These are phyloP conservation scores for Chaetomium globosum DNA, from an alignment of 2,329 filamentous ascomycete genomes.

Conservation along the genomic window DNA sequence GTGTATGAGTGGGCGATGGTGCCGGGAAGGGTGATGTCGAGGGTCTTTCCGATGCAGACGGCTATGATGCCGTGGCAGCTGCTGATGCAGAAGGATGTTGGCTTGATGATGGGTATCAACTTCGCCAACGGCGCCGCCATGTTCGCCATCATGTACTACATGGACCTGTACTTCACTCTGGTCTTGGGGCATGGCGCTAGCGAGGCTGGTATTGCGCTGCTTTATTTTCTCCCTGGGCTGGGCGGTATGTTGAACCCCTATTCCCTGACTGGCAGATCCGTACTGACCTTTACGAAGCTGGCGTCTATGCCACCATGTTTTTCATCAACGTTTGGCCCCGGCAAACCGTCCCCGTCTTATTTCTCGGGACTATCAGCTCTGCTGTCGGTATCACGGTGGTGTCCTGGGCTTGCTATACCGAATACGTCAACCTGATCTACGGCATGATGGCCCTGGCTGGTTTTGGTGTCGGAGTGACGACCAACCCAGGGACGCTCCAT, in stretches of 20 bases:
- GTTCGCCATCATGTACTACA: constrained; percentile 64
- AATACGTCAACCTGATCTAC: constrained; percentile 56
- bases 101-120: constrained; percentile 64
- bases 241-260: constrained; percentile 49
- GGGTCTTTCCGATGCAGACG: constrained; percentile 56
- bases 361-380: constrained; percentile 59
- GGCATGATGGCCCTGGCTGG: constrained; percentile 69
- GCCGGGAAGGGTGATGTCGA: constrained; percentile 51
- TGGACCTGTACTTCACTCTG: constrained; percentile 67
- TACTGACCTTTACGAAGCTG: constrained; percentile 42
- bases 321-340: constrained; percentile 63
- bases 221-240: constrained; percentile 67
- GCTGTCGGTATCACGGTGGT: constrained; percentile 61
- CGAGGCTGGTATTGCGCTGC: constrained; percentile 58
- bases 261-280: not conserved
- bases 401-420: constrained; percentile 57
- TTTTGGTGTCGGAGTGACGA: constrained; percentile 63
- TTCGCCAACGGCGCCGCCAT: constrained; percentile 61
- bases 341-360: constrained; percentile 62
- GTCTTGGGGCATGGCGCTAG: constrained; percentile 56
- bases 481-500: constrained; percentile 65
- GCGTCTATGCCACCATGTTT: constrained; percentile 60
- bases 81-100: constrained; percentile 59
- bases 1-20: constrained; percentile 59
- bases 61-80: constrained; percentile 67